Evolutionary conservation across 768 basidiomycete species (phyloP), one percentile per base, ranked within the genome.

Genomic region (Termitomyces heimii): DNA sequence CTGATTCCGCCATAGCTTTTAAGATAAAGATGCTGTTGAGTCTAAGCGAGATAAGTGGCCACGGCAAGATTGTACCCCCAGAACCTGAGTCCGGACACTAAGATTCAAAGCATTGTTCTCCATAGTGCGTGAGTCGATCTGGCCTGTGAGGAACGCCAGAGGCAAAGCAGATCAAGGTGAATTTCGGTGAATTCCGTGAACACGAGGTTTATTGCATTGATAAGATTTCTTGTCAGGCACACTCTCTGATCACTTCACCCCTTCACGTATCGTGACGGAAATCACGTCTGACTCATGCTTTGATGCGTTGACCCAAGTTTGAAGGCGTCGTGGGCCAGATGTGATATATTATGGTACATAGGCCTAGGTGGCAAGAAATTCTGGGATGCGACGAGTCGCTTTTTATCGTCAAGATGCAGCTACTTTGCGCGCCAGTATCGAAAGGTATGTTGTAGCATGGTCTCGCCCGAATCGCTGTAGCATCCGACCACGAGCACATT

Each of bases 121-220:
- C 22, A n/a, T 39, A 40, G 34, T 10, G 50, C 46, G 37, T 50
- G 45, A 52, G 50, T 55, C 28, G 52, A 54, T 40, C 46, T 35
- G 28, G 46, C 44, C 32, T 9, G 18, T 10, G 50, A 55, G 26
- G 46, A 55, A 22, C 34, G 10, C 24, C 34, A n/a, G 37, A 28
- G 9, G 26, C 12, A 42, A 43, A 43, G 20, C 39, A 29, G 43
- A 49, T 46, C 40, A 53, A 43, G 31, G 31, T 47, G n/a, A 20
- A 2, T 49, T n/a, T 61, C 62, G 62, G 62, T 31, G 10, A 42
- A 57, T 57, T 59, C 62, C 62, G 62, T 39, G 53, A 59, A 63
- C 60, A 59, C 43, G 42, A 31, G 31, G 29, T 35, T 34, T 28
- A 35, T 50, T 50, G 34, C 44, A 28, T 43, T 50, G 35, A 51